phyloP scores from a whole-genome alignment of 148 eudicot genomes.

The Cornus suecica region DNA sequence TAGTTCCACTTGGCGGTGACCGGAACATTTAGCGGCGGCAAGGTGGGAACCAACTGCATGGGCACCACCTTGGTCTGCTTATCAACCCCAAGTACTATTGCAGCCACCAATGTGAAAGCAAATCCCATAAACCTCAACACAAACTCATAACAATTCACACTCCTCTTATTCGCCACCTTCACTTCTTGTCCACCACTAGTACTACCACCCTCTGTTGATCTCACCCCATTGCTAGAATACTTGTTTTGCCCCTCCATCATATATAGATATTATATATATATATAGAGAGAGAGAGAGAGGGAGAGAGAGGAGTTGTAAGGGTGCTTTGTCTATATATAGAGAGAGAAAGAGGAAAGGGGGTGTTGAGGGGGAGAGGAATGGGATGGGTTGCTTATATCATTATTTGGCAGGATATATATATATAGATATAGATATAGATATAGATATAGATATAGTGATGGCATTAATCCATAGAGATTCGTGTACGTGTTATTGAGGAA shows the following conservation, averaged over 20 bases:
- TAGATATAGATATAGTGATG: no score
- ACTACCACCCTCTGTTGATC: background rate
- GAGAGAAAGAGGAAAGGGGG: background rate
- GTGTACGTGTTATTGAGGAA: no score
- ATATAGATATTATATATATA: no score
- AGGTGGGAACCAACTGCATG: slow-evolving; percentile 38
- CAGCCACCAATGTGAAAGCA: slow-evolving; percentile 47
- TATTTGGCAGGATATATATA: no score
- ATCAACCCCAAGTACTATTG: slow-evolving; percentile 56
- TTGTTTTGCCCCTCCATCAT: background rate
- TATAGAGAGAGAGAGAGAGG: background rate
- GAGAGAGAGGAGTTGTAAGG: background rate
- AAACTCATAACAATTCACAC: slow-evolving; percentile 25
- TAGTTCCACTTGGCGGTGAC: slow-evolving; percentile 54
- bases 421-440: no score
- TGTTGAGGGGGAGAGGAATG: background rate
- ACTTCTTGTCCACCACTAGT: background rate
- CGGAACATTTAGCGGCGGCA: slow-evolving; percentile 56
- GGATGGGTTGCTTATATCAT: no score
- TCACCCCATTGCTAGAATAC: background rate
- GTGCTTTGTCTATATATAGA: background rate
- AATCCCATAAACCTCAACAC: slow-evolving; percentile 48
- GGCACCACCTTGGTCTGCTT: slow-evolving; percentile 53
- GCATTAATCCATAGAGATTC: no score
- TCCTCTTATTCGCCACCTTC: slow-evolving; percentile 18